Conservation (phyloP, 2,329 filamentous ascomycete genomes). For the Aspergillus puulaauensis region DNA sequence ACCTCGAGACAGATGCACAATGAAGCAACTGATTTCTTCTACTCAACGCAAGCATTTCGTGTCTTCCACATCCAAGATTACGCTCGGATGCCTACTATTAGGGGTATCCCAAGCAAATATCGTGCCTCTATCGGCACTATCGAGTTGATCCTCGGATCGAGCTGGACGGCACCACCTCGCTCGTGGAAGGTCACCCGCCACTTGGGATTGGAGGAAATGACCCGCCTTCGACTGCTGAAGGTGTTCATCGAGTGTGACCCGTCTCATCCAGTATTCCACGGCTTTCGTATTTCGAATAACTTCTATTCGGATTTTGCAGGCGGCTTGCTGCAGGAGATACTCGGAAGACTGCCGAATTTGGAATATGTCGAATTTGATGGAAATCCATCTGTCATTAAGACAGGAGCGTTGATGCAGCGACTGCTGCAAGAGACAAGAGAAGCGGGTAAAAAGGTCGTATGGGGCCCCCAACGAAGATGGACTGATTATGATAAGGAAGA, state of each 20-base stretch:
- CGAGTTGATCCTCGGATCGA: slow-evolving; percentile 59
- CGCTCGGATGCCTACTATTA: slow-evolving; percentile 44
- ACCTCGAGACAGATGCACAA: slow-evolving; percentile 47
- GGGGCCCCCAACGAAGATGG: slow-evolving; percentile 43
- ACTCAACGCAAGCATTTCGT: slow-evolving; percentile 53
- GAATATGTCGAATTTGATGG: slow-evolving; percentile 57
- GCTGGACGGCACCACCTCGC: slow-evolving; percentile 57
- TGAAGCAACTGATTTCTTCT: slow-evolving; percentile 53
- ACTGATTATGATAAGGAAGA: slow-evolving; percentile 30
- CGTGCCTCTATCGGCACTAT: slow-evolving; percentile 52
- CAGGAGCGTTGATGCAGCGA: slow-evolving; percentile 52
- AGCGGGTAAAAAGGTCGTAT: slow-evolving; percentile 36
- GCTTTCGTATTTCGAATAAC: slow-evolving; percentile 55
- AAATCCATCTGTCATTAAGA: slow-evolving; percentile 53
- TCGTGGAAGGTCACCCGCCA: slow-evolving; percentile 52
- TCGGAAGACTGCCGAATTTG: slow-evolving; percentile 51
- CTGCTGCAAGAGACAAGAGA: slow-evolving; percentile 40
- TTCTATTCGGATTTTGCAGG: slow-evolving; percentile 60
- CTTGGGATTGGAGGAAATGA: slow-evolving; percentile 52
- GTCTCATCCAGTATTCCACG: slow-evolving; percentile 53
- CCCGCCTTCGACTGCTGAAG: slow-evolving; percentile 49
- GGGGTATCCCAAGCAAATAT: slow-evolving; percentile 53
- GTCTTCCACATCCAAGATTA: slow-evolving; percentile 55
- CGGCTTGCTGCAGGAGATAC: slow-evolving; percentile 48
- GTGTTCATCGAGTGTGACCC: slow-evolving; percentile 61